These are phyloP conservation scores for Coemansia sp. DNA, from an alignment of 192 early-diverging fungal species.

Conservation along the genomic window DNA sequence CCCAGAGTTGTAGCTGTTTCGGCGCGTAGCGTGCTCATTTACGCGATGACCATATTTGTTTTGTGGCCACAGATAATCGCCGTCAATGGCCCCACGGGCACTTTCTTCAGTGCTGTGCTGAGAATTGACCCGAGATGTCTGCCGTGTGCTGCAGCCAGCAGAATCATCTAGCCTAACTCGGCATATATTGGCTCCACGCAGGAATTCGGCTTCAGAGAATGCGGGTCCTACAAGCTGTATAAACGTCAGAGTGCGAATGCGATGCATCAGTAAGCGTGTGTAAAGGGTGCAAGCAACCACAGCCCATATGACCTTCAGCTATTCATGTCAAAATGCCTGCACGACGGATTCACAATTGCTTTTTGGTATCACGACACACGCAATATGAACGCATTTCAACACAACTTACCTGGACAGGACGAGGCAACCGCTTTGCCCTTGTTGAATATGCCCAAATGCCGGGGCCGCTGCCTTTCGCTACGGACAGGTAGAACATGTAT, in stretches of 20 bases:
- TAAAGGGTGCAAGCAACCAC: neutral
- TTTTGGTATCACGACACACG: neutral
- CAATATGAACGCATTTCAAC: neutral
- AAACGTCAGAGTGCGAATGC: conserved; percentile 1
- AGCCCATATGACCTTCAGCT: conserved; percentile 1
- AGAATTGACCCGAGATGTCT: conserved; percentile 3
- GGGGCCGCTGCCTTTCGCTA: conserved; percentile 6
- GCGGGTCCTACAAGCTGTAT: conserved; percentile 29
- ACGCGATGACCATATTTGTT: neutral
- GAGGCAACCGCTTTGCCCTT: conserved; percentile 51
- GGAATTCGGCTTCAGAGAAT: conserved; percentile 42
- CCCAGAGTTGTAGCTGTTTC: conserved; percentile 4
- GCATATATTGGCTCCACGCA: conserved; percentile 32
- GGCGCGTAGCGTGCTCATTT: conserved; percentile 5
- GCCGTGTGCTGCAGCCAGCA: conserved; percentile 12
- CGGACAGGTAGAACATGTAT: conserved; percentile 18
- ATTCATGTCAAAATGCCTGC: no score
- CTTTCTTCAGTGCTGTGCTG: neutral
- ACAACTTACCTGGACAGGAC: conserved; percentile 29
- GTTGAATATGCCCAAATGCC: conserved; percentile 45
- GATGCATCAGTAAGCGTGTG: conserved; percentile 7
- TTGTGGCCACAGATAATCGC: conserved; percentile 4
- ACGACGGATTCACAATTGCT: neutral
- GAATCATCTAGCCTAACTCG: conserved; percentile 24
- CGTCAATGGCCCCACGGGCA: neutral